phyloP scores from a whole-genome alignment of 352 stramenopile species.

The Pythium myriotylum region DNA sequence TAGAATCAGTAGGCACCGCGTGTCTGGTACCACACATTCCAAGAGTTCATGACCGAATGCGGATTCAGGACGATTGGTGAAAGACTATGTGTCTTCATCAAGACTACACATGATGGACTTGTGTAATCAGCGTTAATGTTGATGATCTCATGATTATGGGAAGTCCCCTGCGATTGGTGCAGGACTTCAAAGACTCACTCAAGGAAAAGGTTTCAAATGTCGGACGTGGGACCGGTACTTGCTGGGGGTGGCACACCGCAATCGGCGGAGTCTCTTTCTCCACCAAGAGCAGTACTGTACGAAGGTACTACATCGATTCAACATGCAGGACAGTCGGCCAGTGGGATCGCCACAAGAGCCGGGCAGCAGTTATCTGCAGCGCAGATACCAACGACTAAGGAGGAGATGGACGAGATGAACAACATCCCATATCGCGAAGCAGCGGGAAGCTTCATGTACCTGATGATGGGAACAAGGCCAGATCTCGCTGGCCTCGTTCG shows the following conservation, averaged over 20 bases:
- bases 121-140: constrained; percentile 24
- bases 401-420: constrained; percentile 11
- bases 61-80: constrained; percentile 17
- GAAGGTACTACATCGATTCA: constrained; percentile 19
- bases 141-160: constrained; percentile 30
- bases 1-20: constrained; percentile 22
- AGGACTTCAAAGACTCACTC: constrained; percentile 5
- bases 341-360: constrained; percentile 6
- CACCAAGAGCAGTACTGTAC: constrained; percentile 24
- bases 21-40: constrained; percentile 19
- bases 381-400: background rate
- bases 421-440: constrained; percentile 14
- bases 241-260: constrained; percentile 9
- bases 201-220: constrained; percentile 14
- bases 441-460: constrained; percentile 28
- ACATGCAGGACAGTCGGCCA: background rate
- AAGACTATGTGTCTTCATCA: constrained; percentile 29
- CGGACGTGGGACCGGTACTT: constrained; percentile 19
- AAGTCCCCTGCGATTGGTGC: background rate
- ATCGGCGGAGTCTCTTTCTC: constrained; percentile 7
- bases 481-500: constrained; percentile 15
- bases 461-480: constrained; percentile 26
- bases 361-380: background rate
- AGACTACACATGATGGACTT: constrained; percentile 1
- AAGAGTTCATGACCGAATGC: constrained; percentile 6